Conservation (phyloP, 495 filamentous ascomycete genomes). For the Bacidia rubella region DNA sequence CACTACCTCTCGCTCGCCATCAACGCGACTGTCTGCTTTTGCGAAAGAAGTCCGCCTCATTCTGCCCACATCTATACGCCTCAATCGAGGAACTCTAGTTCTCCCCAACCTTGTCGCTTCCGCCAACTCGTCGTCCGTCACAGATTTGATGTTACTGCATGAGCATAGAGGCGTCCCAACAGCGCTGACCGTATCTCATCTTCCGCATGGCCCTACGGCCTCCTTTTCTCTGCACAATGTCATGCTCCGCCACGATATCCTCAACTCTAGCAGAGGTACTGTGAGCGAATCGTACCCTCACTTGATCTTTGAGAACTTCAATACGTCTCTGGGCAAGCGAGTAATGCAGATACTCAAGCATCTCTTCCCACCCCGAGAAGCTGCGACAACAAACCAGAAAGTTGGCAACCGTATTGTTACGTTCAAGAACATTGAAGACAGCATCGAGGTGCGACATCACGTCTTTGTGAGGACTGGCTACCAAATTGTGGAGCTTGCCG, state of each 20-base stretch:
- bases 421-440: slow-evolving; percentile 91
- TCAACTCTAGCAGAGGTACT: slow-evolving; percentile 72
- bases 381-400: slow-evolving; percentile 46
- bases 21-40: slow-evolving; percentile 69
- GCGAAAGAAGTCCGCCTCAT: slow-evolving; percentile 92
- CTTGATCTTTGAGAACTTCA: slow-evolving; percentile 91
- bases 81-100: slow-evolving; percentile 85
- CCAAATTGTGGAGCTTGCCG: slow-evolving; percentile 79
- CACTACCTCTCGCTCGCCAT: slow-evolving; percentile 81
- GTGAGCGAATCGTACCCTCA: slow-evolving; percentile 92
- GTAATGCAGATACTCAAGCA: slow-evolving; percentile 89
- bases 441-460: slow-evolving; percentile 74
- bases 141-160: slow-evolving; percentile 78
- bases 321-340: slow-evolving; percentile 62
- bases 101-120: slow-evolving; percentile 71
- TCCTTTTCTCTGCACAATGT: slow-evolving; percentile 92
- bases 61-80: slow-evolving; percentile 75
- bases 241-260: slow-evolving; percentile 84
- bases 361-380: slow-evolving; percentile 81
- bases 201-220: slow-evolving; percentile 86
- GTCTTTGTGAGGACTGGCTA: slow-evolving; percentile 76
- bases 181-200: slow-evolving; percentile 76
- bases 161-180: slow-evolving; percentile 92
- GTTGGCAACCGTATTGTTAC: slow-evolving; percentile 81
- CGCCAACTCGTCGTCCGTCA: slow-evolving; percentile 62